Base-by-base conservation (phyloP, 139 green algal species). In the Diplosphaera chodatii region DNA sequence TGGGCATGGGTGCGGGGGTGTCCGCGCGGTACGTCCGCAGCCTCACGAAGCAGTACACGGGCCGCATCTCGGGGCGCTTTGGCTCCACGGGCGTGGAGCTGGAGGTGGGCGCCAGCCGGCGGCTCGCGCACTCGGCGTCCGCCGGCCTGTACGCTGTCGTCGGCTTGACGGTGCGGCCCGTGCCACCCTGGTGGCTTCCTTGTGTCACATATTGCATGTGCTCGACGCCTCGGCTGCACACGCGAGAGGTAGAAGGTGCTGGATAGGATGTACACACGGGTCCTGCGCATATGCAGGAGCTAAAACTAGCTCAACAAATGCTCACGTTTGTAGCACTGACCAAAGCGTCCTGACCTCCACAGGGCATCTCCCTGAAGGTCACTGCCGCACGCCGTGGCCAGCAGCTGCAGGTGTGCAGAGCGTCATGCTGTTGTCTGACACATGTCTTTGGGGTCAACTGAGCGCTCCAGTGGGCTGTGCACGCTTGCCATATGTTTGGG, bases 391-490 rank as follows among this genome's bases (percentile, higher is more conserved):
- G 76, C 8, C 78, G 69, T 21, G 74, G 79, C 0, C 78, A 87
- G 63, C 33, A 69, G 37, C 87, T 88, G 64, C 75, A 85, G 63
- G 80, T 88, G 66, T 81, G 81, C 3, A 66, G n/a, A n/a, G n/a
- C n/a, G n/a, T n/a, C n/a, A n/a, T n/a, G n/a, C n/a, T n/a, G n/a
- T n/a, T n/a, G n/a, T n/a, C n/a, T n/a, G n/a, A n/a, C n/a, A n/a
- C n/a, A n/a, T n/a, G n/a, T n/a, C n/a, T n/a, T n/a, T n/a, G n/a
- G n/a, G n/a, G n/a, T n/a, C n/a, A n/a, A n/a, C n/a, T n/a, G n/a
- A n/a, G n/a, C n/a, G n/a, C n/a, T n/a, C n/a, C n/a, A n/a, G n/a
- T n/a, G n/a, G n/a, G n/a, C n/a, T n/a, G n/a, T n/a, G n/a, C n/a
- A n/a, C n/a, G n/a, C n/a, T n/a, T n/a, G n/a, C n/a, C n/a, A n/a